A percentile compares a stretch with the other conserved stretches of the same genome.
Conservation (phyloP, 2,329 filamentous ascomycete genomes). For the Aspergillus cejpii region DNA sequence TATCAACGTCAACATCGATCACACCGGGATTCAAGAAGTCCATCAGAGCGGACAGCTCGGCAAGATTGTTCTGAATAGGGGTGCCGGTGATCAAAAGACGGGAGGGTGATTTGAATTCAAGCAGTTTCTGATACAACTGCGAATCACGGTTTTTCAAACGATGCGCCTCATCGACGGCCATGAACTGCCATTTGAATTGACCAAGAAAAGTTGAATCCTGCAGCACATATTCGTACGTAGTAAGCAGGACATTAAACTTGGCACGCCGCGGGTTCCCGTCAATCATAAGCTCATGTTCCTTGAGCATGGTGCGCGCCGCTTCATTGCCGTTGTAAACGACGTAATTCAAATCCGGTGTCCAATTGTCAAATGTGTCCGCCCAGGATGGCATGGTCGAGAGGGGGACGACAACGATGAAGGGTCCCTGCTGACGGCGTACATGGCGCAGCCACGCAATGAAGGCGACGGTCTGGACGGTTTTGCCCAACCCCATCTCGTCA, state of each 20-base stretch:
- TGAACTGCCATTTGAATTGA: constrained; percentile 93
- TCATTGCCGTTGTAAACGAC: constrained; percentile 93
- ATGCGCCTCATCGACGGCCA: constrained; percentile 94
- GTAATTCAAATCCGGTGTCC: constrained; percentile 94
- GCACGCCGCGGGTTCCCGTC: constrained; percentile 81
- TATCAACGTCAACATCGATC: constrained; percentile 81
- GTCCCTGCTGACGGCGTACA: constrained; percentile 80
- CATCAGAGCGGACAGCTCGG: constrained; percentile 83
- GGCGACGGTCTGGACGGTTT: constrained; percentile 94
- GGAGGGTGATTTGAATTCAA: constrained; percentile 80
- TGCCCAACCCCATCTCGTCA: constrained; percentile 97
- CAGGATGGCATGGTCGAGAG: constrained; percentile 95
- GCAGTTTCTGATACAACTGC: constrained; percentile 77
- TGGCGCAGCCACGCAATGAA: constrained; percentile 97
- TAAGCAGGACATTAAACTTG: constrained; percentile 96
- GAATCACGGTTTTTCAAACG: constrained; percentile 94
- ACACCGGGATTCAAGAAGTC: constrained; percentile 97
- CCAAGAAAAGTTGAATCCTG: constrained; percentile 76
- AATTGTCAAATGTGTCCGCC: constrained; percentile 95
- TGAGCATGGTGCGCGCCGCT: constrained; percentile 75
- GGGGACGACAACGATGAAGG: constrained; percentile 94
- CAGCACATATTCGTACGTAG: constrained; percentile 94
- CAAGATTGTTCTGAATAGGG: constrained; percentile 93
- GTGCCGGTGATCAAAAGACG: constrained; percentile 93
- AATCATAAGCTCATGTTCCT: constrained; percentile 79